These are phyloP conservation scores for Calvatia gigantea DNA, from an alignment of 768 basidiomycete genomes.

Conservation along the genomic window DNA sequence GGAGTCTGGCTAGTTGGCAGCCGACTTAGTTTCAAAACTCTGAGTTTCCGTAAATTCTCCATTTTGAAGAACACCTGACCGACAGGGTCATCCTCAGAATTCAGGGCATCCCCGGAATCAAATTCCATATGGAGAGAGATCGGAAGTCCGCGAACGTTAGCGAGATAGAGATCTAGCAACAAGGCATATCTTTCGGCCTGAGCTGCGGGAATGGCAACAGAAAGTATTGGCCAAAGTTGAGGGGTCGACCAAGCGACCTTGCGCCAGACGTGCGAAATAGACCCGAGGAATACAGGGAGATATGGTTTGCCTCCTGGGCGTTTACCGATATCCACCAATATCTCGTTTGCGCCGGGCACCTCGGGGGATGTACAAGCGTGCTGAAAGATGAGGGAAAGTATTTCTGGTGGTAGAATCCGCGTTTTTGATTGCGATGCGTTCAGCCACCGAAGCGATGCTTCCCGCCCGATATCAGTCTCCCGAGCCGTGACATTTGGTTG, in stretches of 20 bases:
- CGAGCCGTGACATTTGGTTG: too few relatives aligned
- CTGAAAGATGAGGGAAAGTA: slow-evolving; percentile 1
- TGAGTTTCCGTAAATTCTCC: too few relatives aligned
- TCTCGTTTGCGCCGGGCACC: not conserved
- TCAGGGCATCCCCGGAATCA: too few relatives aligned
- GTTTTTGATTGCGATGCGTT: not conserved
- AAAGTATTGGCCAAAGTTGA: not conserved
- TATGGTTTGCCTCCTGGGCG: not conserved
- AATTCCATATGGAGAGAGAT: too few relatives aligned
- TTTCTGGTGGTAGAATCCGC: not conserved
- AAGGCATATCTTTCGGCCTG: too few relatives aligned
- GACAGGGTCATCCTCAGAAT: too few relatives aligned
- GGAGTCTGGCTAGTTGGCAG: too few relatives aligned
- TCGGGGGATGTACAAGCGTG: not conserved
- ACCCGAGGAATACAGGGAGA: not conserved
- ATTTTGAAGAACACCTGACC: too few relatives aligned
- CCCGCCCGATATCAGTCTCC: too few relatives aligned
- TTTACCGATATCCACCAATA: not conserved
- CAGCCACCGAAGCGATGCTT: not conserved
- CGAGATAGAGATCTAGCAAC: too few relatives aligned
- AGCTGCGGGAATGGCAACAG: not conserved
- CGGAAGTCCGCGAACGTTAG: too few relatives aligned
- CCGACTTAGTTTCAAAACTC: too few relatives aligned
- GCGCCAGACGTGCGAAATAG: not conserved
- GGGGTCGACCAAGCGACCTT: not conserved